Conservation (phyloP, 306 rosid species). For the Quercus gilva region DNA sequence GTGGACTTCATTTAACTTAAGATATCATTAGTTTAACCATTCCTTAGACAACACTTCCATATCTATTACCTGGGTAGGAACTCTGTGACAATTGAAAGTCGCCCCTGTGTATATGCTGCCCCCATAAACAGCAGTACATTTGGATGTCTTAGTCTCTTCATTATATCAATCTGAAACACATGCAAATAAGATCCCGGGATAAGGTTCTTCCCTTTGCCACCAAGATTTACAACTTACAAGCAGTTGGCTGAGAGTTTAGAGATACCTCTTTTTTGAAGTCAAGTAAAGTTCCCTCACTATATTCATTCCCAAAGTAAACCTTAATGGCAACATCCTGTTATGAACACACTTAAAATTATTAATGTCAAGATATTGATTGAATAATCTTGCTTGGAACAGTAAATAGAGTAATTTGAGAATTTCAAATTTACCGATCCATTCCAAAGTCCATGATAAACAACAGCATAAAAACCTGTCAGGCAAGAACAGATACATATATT, state of each 20-base stretch:
- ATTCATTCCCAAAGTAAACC: constrained; percentile 54
- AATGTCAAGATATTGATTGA: constrained; percentile 14
- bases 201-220: constrained; percentile 20
- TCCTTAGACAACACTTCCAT: neutral
- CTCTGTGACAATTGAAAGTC: constrained; percentile 75
- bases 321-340: constrained; percentile 73
- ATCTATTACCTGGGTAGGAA: constrained; percentile 63
- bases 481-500: neutral
- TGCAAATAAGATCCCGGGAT: constrained; percentile 12
- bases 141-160: constrained; percentile 86
- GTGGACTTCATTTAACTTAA: neutral
- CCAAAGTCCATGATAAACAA: constrained; percentile 75
- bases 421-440: constrained; percentile 61
- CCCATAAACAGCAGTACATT: constrained; percentile 85
- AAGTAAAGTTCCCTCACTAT: constrained; percentile 40
- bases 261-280: constrained; percentile 68
- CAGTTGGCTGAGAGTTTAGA: neutral
- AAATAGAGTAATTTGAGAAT: constrained; percentile 13
- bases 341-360: constrained; percentile 1
- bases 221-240: neutral
- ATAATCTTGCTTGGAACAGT: neutral
- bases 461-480: constrained; percentile 61
- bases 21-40: neutral
- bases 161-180: constrained; percentile 63
- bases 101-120: constrained; percentile 63